These are phyloP conservation scores for Cladosporium oxysporum DNA, from an alignment of 2,329 filamentous ascomycete genomes.

Conservation along the genomic window DNA sequence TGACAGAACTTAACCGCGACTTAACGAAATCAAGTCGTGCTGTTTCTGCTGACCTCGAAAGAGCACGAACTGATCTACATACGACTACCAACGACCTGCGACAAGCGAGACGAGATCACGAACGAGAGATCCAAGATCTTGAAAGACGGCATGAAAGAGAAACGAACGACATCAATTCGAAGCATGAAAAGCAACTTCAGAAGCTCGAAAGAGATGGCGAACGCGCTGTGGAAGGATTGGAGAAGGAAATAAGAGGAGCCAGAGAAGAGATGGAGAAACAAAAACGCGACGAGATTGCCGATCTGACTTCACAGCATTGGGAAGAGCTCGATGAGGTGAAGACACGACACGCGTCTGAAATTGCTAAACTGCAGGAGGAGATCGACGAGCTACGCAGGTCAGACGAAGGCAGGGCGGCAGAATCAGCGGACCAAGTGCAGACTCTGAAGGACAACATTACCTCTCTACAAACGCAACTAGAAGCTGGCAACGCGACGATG, in stretches of 20 bases:
- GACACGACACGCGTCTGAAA: slow-evolving; percentile 63
- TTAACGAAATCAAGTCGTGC: slow-evolving; percentile 55
- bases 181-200: slow-evolving; percentile 34
- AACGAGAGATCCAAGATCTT: slow-evolving; percentile 35
- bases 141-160: slow-evolving; percentile 34
- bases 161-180: slow-evolving; percentile 28
- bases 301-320: slow-evolving; percentile 61
- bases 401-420: slow-evolving; percentile 57
- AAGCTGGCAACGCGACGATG: slow-evolving; percentile 61
- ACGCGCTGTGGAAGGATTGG: slow-evolving; percentile 59
- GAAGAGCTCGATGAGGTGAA: slow-evolving; percentile 68
- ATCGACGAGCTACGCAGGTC: slow-evolving; percentile 53
- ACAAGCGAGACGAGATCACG: slow-evolving; percentile 36
- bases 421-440: slow-evolving; percentile 53
- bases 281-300: slow-evolving; percentile 57
- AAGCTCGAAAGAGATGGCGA: slow-evolving; percentile 43
- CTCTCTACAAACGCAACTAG: slow-evolving; percentile 28
- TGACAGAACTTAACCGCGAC: slow-evolving; percentile 38
- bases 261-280: slow-evolving; percentile 45
- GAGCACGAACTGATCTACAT: slow-evolving; percentile 36
- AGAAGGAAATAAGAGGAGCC: slow-evolving; percentile 51
- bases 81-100: slow-evolving; percentile 36
- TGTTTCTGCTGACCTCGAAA: slow-evolving; percentile 66
- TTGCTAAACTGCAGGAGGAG: slow-evolving; percentile 62
- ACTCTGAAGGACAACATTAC: slow-evolving; percentile 32